Base-by-base conservation (phyloP, 768 basidiomycete species). In the Termitomyces sp. region DNA sequence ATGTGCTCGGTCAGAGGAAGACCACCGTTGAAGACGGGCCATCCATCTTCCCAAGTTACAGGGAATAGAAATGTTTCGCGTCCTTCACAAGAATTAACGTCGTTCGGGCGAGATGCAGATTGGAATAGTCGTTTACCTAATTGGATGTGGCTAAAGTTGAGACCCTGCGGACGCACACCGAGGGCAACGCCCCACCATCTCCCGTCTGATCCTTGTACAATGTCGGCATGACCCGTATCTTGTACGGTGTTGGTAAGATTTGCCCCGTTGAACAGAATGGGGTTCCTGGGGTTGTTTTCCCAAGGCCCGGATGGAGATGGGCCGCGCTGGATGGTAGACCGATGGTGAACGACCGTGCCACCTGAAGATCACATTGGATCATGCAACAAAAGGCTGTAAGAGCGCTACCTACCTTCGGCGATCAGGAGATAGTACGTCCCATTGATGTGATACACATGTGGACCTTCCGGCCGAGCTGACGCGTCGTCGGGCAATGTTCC, bases 1-100 rank as follows among this genome's bases (percentile, higher is more conserved):
- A 72, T 56, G 50, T 70, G 68, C 46, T 72, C 70, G 17, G 63
- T 64, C 16, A 76, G 17, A 3, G 75, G 71, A 21, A 62, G 47
- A 0, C 69, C 72, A 35, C 53, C 43, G 55, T 76, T 76, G 57
- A 73, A 73, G 2, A 75, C 63, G 0, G 75, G 75, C 75, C 75
- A 76, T 27, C 71, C 73, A 25, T 65, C 59, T 53, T 69, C 67
- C 73, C 73, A 76, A 4, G 70, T 73, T 0, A 76, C 71, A 1
- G 75, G 74, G 54, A 75, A 76, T 25, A 75, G 59, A 64, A 72
- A 76, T 1, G 73, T 74, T 55, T 77, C 75, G 27, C 75, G 66
- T 12, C 74, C 74, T 71, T 53, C 23, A 25, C 23, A 19, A 40
- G 14, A 42, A 52, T 47, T 8, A 23, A 38, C 38, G 23, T 14